phyloP scores from a whole-genome alignment of 2,329 filamentous ascomycete genomes.

The Ophiocordyceps polyrhachis-furcata region DNA sequence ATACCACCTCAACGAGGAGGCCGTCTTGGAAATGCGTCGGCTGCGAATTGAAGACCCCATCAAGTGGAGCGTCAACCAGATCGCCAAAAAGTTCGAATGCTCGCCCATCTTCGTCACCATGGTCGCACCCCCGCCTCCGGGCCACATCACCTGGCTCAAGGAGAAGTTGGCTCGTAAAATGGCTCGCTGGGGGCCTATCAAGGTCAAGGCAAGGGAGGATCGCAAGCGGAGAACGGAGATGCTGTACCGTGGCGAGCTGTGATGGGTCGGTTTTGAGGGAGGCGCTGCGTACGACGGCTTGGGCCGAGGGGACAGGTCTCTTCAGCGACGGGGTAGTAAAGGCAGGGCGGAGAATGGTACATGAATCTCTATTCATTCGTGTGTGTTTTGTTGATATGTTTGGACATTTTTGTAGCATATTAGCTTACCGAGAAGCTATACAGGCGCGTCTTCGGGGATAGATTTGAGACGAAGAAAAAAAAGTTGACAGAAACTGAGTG shows the following conservation, averaged over 20 bases:
- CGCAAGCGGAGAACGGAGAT: conserved; percentile 32
- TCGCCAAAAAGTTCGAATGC: conserved; percentile 38
- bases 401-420: background rate
- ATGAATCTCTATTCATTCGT: no score
- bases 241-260: conserved; percentile 33
- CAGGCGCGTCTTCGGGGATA: background rate
- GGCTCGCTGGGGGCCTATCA: conserved; percentile 38
- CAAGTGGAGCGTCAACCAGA: conserved; percentile 32
- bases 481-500: background rate
- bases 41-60: conserved; percentile 34
- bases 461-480: background rate
- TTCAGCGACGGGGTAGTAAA: background rate
- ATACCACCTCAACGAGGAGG: conserved; percentile 33
- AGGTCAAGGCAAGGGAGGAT: conserved; percentile 35
- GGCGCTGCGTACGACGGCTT: background rate
- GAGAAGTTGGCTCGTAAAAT: conserved; percentile 27
- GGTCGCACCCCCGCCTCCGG: conserved; percentile 28
- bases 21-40: conserved; percentile 41
- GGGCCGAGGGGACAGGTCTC: background rate
- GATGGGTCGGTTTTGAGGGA: conserved; percentile 4
- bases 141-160: conserved; percentile 27
- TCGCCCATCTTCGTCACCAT: conserved; percentile 38
- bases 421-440: background rate
- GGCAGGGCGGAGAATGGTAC: background rate
- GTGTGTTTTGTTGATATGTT: no score